Evolutionary conservation across 768 basidiomycete species (phyloP).

Genomic region (Naganishia onofrii): DNA sequence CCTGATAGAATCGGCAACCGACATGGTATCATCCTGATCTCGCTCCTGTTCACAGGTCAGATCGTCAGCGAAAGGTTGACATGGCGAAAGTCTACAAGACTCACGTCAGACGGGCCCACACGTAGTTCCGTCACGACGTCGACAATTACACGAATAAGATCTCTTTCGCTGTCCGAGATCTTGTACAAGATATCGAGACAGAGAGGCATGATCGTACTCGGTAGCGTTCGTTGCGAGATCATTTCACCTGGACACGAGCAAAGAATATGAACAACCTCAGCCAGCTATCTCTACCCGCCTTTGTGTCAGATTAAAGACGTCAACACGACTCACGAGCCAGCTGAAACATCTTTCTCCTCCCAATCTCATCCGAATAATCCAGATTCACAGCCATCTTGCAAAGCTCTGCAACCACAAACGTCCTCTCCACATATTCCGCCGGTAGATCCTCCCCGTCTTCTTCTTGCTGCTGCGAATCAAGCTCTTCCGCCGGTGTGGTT

Average conservation of each 20-base stretch:
- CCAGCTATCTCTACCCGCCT: too few relatives aligned
- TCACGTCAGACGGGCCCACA: conserved; percentile 50
- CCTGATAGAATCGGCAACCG: conserved; percentile 22
- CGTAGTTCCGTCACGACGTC: conserved; percentile 81
- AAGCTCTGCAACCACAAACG: conserved; percentile 76
- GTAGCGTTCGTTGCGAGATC: conserved; percentile 69
- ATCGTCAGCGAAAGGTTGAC: conserved; percentile 21
- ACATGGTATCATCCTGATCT: conserved; percentile 30
- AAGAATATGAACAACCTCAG: too few relatives aligned
- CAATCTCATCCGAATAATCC: conserved; percentile 90
- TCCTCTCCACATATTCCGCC: conserved; percentile 51
- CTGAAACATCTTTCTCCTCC: conserved; percentile 78
- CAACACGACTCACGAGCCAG: conserved; percentile 66
- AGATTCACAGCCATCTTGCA: conserved; percentile 72
- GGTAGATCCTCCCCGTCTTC: conserved; percentile 48
- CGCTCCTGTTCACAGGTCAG: conserved; percentile 42
- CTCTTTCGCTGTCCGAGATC: conserved; percentile 70
- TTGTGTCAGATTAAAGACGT: too few relatives aligned
- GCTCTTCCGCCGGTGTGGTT: conserved; percentile 39
- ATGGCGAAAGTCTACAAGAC: background rate
- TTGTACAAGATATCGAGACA: conserved; percentile 80
- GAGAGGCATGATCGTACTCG: conserved; percentile 65
- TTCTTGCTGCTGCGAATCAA: conserved; percentile 39
- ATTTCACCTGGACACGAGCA: conserved; percentile 71
- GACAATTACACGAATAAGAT: conserved; percentile 82